phyloP scores from a whole-genome alignment of 345 rosid species.

The Citrus sinensis region DNA sequence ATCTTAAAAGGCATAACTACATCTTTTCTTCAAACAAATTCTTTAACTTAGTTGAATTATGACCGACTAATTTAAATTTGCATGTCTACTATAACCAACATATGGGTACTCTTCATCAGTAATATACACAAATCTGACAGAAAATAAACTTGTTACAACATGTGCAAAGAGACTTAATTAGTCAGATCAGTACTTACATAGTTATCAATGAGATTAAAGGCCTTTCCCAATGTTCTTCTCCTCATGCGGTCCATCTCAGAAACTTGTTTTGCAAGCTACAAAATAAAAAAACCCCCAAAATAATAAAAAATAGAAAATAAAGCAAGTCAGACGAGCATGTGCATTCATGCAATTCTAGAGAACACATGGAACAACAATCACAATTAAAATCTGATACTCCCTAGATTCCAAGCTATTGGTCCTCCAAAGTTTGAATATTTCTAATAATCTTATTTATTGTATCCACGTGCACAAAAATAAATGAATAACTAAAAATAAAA shows the following conservation, averaged over 20 bases:
- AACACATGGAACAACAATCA: background rate
- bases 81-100: background rate
- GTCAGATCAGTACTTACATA: slow-evolving; percentile 48
- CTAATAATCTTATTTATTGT: background rate
- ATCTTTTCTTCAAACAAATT: background rate
- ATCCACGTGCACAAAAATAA: background rate
- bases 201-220: slow-evolving; percentile 76
- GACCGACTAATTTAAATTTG: background rate
- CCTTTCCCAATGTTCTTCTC: slow-evolving; percentile 62
- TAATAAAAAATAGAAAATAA: background rate
- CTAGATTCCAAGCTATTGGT: background rate
- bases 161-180: slow-evolving; percentile 7
- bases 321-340: background rate
- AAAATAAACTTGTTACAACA: slow-evolving; percentile 8
- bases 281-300: background rate
- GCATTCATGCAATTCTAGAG: background rate
- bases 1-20: background rate
- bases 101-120: background rate
- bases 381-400: background rate
- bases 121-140: background rate
- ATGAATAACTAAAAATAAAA: no score
- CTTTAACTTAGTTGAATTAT: background rate
- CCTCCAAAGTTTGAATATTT: background rate
- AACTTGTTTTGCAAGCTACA: slow-evolving; percentile 89
- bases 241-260: slow-evolving; percentile 69